A percentile compares a stretch with the other conserved stretches of the same genome.
Evolutionary conservation across 1,139 yeast species (phyloP).

Genomic region (Taphrina sp.): DNA sequence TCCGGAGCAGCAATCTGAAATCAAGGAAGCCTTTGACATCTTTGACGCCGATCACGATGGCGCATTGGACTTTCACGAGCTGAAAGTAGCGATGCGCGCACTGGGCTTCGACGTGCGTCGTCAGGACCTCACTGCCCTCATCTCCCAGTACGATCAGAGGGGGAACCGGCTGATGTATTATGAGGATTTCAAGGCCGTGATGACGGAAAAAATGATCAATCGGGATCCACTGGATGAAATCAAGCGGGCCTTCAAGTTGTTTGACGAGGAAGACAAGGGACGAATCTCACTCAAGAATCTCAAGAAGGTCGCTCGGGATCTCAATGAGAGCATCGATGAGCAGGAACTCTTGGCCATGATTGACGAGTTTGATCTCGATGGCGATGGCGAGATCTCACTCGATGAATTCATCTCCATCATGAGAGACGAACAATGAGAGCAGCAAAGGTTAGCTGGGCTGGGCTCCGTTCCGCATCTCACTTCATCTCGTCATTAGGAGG

Average conservation of each 20-base stretch:
- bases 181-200: slow-evolving; percentile 42
- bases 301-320: slow-evolving; percentile 84
- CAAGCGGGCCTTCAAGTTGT: slow-evolving; percentile 80
- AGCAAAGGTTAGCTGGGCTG: too few species aligned
- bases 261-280: slow-evolving; percentile 88
- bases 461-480: too few species aligned
- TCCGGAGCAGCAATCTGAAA: slow-evolving; percentile 89
- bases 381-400: slow-evolving; percentile 84
- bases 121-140: slow-evolving; percentile 73
- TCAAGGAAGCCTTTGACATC: slow-evolving; percentile 85
- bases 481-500: too few species aligned
- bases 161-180: slow-evolving; percentile 51
- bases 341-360: slow-evolving; percentile 96
- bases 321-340: slow-evolving; percentile 88
- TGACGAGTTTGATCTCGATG: slow-evolving; percentile 94
- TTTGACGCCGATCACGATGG: slow-evolving; percentile 95
- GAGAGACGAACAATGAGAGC: slow-evolving; percentile 33
- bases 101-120: slow-evolving; percentile 85
- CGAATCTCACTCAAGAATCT: slow-evolving; percentile 78
- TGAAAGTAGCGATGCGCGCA: slow-evolving; percentile 89
- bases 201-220: slow-evolving; percentile 72
- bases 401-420: slow-evolving; percentile 83
- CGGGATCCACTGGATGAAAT: slow-evolving; percentile 94
- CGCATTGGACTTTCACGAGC: slow-evolving; percentile 83
- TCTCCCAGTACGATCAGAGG: slow-evolving; percentile 77